Base-by-base conservation (phyloP, 1,284 basidiomycete species). In the Waitea zeae region DNA sequence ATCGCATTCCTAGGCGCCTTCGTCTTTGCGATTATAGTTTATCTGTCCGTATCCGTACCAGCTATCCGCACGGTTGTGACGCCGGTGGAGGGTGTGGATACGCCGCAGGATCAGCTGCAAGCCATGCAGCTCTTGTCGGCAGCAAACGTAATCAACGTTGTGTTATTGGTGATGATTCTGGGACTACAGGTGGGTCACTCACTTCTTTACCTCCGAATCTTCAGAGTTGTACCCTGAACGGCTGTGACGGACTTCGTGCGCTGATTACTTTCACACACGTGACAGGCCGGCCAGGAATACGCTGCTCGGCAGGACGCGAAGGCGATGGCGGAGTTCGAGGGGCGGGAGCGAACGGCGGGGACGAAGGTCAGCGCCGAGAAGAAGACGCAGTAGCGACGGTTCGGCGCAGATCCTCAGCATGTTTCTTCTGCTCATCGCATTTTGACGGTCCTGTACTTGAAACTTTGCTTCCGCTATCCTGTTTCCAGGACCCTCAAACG, bases 231-330 rank as follows among this genome's bases (percentile, higher is more conserved):
- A n/a, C n/a, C n/a, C n/a, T n/a, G n/a, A n/a, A n/a, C n/a, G n/a
- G 22, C 22, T 26, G n/a, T 26, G 22, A n/a, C 22, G 22, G 7
- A 7, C n/a, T 26, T n/a, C 22, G 22, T 26, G n/a, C n/a, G 13
- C 28, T 41, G 37, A 39, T 46, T 33, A 30, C 26, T 33, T 26
- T 12, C 20, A 55, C 29, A 30, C 38, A 45, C 45, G 41, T 50
- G 48, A 46, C 58, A 90, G 79, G 76, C 70, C 35, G 87, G 87
- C 20, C 84, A 90, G 50, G 83, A 84, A 58, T 90, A 82, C 51
- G 82, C 83, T 22, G 60, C 62, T 42, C 70, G 80, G 20, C 42
- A 65, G 33, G 84, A 87, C 49, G 64, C 58, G 36, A 67, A 59
- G 41, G 70, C 73, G 42, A 48, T 73, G 43, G 63, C 62, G 22